phyloP scores from a whole-genome alignment of 495 filamentous ascomycete genomes.

The Xylaria flabelliformis region DNA sequence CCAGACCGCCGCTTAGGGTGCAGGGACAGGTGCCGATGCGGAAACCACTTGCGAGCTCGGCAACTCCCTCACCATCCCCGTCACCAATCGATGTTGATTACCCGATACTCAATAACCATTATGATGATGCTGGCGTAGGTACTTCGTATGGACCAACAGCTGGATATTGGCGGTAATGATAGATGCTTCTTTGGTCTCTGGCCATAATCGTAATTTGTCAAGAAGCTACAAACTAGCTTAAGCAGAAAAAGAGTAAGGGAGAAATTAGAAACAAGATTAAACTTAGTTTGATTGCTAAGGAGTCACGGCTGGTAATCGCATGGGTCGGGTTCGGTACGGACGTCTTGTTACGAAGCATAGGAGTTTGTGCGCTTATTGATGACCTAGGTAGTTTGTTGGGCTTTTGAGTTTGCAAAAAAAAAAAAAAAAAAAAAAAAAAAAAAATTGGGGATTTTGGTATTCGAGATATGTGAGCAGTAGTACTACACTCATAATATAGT shows the following conservation, averaged over 20 bases:
- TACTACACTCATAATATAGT: neutral
- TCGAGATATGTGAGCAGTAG: neutral
- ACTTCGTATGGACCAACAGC: neutral
- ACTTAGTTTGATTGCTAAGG: neutral
- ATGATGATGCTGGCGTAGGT: neutral
- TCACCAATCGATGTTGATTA: neutral
- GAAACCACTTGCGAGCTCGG: neutral
- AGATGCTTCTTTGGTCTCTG: neutral
- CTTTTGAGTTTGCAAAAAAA: neutral
- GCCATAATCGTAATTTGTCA: neutral
- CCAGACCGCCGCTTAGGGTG: neutral
- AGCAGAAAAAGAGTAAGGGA: neutral
- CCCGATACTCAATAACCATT: neutral
- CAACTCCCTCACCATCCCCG: neutral
- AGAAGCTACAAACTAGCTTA: neutral
- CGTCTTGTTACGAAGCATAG: neutral
- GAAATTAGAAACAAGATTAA: neutral
- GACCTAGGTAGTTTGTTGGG: neutral
- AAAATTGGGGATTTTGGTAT: no score
- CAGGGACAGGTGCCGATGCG: neutral
- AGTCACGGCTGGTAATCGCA: neutral
- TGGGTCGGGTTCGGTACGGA: neutral
- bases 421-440: no score
- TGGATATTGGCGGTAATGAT: neutral
- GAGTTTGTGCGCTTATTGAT: constrained; percentile 4